A percentile compares a stretch with the other conserved stretches of the same genome.
Conservation (phyloP, 2,329 filamentous ascomycete genomes). For the Exserohilum rostratum region DNA sequence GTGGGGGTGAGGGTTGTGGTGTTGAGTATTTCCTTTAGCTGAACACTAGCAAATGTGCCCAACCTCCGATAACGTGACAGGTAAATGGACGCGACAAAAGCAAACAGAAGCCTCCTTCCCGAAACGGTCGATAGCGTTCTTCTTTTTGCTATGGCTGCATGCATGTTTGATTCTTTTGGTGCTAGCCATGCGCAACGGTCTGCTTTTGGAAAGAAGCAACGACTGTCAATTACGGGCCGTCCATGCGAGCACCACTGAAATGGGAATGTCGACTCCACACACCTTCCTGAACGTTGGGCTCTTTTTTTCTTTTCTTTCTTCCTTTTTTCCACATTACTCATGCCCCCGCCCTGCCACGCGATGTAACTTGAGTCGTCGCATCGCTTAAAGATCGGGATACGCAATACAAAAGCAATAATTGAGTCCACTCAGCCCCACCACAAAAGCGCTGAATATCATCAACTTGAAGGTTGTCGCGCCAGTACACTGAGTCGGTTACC, state of each 20-base stretch:
- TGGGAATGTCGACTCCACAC: not conserved
- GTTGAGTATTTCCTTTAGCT: conserved; percentile 3
- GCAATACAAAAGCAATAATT: conserved; percentile 2
- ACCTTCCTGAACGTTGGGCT: not conserved
- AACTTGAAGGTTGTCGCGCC: not conserved
- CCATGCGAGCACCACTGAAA: not conserved
- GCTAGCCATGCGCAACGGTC: not conserved
- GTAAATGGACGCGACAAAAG: not conserved
- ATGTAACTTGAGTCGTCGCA: not conserved
- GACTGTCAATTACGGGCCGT: not conserved
- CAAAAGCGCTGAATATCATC: not conserved
- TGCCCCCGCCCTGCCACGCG: not conserved
- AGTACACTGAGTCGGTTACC: not conserved
- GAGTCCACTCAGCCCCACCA: not conserved
- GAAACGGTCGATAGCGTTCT: not conserved
- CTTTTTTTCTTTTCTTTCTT: not conserved
- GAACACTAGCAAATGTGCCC: not conserved
- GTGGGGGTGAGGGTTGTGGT: conserved; percentile 10
- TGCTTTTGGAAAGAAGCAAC: conserved; percentile 5
- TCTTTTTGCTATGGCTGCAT: not conserved
- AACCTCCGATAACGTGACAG: not conserved
- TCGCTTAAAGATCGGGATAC: not conserved
- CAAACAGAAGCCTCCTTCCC: not conserved
- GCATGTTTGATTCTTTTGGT: not conserved
- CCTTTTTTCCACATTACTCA: not conserved